These are phyloP conservation scores for Saccharum officinarum DNA, from an alignment of 176 grass and related monocot species.

Conservation along the genomic window DNA sequence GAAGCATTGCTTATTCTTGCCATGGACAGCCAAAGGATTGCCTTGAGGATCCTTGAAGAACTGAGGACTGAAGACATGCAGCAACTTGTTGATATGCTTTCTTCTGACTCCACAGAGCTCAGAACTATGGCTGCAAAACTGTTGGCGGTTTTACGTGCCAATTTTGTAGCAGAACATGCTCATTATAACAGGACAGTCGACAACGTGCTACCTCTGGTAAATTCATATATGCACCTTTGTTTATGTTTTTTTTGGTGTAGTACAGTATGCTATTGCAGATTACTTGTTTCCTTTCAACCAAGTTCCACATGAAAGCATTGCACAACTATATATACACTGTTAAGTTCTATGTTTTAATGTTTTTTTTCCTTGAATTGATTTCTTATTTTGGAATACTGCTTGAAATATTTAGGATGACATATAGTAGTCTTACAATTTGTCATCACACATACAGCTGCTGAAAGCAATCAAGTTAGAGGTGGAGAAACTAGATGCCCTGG, in stretches of 20 bases:
- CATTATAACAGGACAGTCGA: neutral
- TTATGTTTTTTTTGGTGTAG: neutral
- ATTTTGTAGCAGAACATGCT: neutral
- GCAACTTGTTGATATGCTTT: slow-evolving; percentile 8
- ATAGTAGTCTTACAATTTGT: neutral
- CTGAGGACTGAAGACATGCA: neutral
- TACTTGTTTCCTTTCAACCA: too few relatives aligned
- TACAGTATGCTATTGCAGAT: too few relatives aligned
- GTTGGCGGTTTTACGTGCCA: neutral
- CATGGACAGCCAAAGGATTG: neutral
- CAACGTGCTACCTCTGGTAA: neutral
- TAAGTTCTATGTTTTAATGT: neutral
- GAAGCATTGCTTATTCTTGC: neutral
- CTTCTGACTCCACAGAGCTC: neutral
- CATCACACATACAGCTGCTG: neutral
- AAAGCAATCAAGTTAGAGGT: slow-evolving; percentile 18
- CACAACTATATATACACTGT: too few relatives aligned
- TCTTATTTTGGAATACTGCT: neutral
- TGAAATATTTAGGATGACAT: neutral
- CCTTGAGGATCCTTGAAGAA: neutral
- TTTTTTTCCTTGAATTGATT: neutral
- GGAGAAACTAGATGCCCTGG: neutral
- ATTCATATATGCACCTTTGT: neutral
- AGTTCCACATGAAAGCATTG: neutral
- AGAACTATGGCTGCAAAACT: neutral